Percentiles rank a stretch among this genome's conserved stretches.
Conservation (phyloP, 2,329 filamentous ascomycete species). For the Chlorencoelia australis region DNA sequence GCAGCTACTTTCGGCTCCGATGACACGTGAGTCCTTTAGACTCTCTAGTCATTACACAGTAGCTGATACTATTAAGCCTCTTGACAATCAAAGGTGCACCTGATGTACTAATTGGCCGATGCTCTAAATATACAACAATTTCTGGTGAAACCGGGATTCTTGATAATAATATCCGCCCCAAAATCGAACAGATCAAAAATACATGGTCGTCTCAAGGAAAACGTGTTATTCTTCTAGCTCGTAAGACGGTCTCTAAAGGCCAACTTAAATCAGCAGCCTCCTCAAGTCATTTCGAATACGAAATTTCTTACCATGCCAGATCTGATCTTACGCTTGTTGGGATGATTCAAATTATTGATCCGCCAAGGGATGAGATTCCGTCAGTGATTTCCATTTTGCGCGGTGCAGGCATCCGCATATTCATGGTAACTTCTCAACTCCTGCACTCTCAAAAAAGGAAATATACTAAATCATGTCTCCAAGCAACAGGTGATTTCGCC, state of each 20-base stretch:
- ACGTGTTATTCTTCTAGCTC: conserved; percentile 56
- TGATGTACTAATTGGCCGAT: conserved; percentile 59
- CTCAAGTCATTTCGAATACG: conserved; percentile 44
- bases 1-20: conserved; percentile 16
- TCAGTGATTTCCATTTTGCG: conserved; percentile 50
- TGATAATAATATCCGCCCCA: conserved; percentile 32
- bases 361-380: conserved; percentile 48
- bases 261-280: conserved; percentile 32
- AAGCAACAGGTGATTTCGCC: conserved; percentile 67
- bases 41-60: neutral
- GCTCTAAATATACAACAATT: conserved; percentile 44
- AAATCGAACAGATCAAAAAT: conserved; percentile 53
- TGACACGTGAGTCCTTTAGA: conserved; percentile 18
- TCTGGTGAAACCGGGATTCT: conserved; percentile 45
- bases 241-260: conserved; percentile 41
- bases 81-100: conserved; percentile 74
- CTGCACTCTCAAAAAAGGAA: neutral
- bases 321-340: conserved; percentile 50
- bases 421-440: conserved; percentile 47
- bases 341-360: conserved; percentile 48
- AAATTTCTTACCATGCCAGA: conserved; percentile 43
- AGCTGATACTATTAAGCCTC: conserved; percentile 28
- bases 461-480: conserved; percentile 33
- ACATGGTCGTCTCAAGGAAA: conserved; percentile 59
- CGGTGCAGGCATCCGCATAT: conserved; percentile 59